Evolutionary conservation across 495 filamentous ascomycete species (phyloP).

Genomic region (Podospora bellae-mahoneyi): DNA sequence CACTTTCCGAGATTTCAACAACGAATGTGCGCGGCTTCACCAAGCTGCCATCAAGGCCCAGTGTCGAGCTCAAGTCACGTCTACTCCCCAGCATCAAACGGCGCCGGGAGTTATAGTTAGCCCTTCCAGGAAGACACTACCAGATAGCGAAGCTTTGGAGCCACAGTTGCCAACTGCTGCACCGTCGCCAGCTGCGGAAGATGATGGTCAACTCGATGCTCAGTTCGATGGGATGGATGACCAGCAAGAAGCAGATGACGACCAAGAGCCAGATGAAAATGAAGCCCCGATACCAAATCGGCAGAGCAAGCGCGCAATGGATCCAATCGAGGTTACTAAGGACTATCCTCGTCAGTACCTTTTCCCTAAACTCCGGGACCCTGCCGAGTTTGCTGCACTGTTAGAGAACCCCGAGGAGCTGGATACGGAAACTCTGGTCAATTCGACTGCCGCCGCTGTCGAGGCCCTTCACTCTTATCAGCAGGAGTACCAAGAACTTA

Average conservation of each 20-base stretch:
- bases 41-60: slow-evolving; percentile 17
- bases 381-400: slow-evolving; percentile 33
- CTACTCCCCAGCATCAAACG: not conserved
- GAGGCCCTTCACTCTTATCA: slow-evolving; percentile 58
- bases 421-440: slow-evolving; percentile 50
- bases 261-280: slow-evolving; percentile 8
- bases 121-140: not conserved
- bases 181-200: slow-evolving; percentile 27
- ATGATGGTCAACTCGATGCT: slow-evolving; percentile 15
- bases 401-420: slow-evolving; percentile 38
- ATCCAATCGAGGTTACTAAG: slow-evolving; percentile 28
- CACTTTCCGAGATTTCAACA: slow-evolving; percentile 25
- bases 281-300: slow-evolving; percentile 5
- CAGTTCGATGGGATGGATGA: slow-evolving; percentile 22
- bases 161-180: slow-evolving; percentile 27
- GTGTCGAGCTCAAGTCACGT: not conserved
- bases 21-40: slow-evolving; percentile 21
- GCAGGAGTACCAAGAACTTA: slow-evolving; percentile 60
- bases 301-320: not conserved
- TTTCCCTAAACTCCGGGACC: slow-evolving; percentile 38
- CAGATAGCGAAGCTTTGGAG: slow-evolving; percentile 4
- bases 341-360: slow-evolving; percentile 27
- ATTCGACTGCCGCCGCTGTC: slow-evolving; percentile 50
- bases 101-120: not conserved
- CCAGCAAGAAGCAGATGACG: slow-evolving; percentile 28